phyloP scores from a whole-genome alignment of 495 filamentous ascomycete species.

The Talaromyces trachyspermus region DNA sequence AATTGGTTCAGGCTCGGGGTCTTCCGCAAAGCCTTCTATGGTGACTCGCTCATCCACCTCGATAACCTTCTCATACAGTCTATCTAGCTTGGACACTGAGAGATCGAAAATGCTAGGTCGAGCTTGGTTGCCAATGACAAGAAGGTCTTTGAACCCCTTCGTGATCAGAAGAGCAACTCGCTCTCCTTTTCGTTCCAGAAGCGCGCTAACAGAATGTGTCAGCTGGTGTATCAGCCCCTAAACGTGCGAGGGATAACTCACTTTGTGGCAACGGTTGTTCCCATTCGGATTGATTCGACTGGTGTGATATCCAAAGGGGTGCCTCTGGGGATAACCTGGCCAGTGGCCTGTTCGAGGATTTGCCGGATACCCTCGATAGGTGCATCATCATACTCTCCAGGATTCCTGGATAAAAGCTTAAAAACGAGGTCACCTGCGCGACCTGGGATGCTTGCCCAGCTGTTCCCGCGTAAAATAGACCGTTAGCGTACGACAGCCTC shows the following conservation, averaged over 20 bases:
- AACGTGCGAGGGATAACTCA: background rate
- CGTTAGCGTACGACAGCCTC: too few species aligned
- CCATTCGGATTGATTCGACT: conserved; percentile 85
- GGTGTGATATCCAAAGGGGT: conserved; percentile 70
- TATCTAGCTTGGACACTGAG: conserved; percentile 70
- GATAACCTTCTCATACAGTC: conserved; percentile 67
- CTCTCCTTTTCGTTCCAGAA: conserved; percentile 92
- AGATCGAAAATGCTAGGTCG: conserved; percentile 80
- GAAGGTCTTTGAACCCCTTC: conserved; percentile 85
- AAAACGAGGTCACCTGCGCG: conserved; percentile 65
- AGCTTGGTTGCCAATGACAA: conserved; percentile 82
- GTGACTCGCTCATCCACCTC: conserved; percentile 82
- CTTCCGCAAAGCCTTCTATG: conserved; percentile 48
- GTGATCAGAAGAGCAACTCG: conserved; percentile 86
- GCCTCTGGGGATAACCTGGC: conserved; percentile 68
- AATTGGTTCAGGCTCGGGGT: conserved; percentile 35
- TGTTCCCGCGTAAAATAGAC: background rate
- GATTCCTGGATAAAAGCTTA: conserved; percentile 87
- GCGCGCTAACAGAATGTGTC: conserved; percentile 33
- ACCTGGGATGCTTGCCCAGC: conserved; percentile 25
- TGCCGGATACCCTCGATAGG: conserved; percentile 36
- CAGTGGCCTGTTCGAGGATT: conserved; percentile 51
- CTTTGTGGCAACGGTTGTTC: conserved; percentile 84
- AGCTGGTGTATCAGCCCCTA: background rate
- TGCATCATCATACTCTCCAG: conserved; percentile 80